Evolutionary conservation across 768 basidiomycete genomes (phyloP).

Genomic region (Lactifluus piperatus): DNA sequence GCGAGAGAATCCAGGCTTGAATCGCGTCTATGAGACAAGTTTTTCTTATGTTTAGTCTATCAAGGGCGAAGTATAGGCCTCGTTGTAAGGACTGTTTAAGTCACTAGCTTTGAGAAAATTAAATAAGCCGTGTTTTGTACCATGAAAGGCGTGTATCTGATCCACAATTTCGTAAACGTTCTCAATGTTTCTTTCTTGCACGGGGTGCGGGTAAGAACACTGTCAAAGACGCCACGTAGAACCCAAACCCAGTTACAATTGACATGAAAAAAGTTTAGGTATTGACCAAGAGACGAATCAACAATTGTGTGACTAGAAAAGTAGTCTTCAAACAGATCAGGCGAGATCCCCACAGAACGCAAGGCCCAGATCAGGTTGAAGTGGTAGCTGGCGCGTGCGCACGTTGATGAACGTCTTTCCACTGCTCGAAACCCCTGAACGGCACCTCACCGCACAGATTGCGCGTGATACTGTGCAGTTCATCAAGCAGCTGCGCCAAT

Average conservation of each 20-base stretch:
- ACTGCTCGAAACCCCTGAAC: slow-evolving; percentile 18
- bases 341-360: neutral
- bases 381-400: neutral
- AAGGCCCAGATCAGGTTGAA: slow-evolving; percentile 21
- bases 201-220: too few relatives aligned
- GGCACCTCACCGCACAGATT: slow-evolving; percentile 19
- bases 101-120: neutral
- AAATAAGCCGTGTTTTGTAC: neutral
- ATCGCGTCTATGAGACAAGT: neutral
- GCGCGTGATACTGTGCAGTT: slow-evolving; percentile 17
- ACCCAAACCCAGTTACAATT: too few relatives aligned
- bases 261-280: neutral
- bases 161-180: too few relatives aligned
- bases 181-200: too few relatives aligned
- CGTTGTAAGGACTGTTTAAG: neutral
- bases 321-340: neutral
- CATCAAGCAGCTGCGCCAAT: slow-evolving; percentile 8
- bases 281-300: neutral
- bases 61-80: neutral
- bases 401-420: slow-evolving; percentile 18
- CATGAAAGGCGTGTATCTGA: neutral
- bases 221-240: too few relatives aligned
- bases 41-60: neutral
- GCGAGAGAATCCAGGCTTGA: slow-evolving; percentile 50
- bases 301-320: neutral